Evolutionary conservation across 352 stramenopile species (phyloP), one percentile per base, ranked within the genome.

Genomic region (Globisporangium yorkense): DNA sequence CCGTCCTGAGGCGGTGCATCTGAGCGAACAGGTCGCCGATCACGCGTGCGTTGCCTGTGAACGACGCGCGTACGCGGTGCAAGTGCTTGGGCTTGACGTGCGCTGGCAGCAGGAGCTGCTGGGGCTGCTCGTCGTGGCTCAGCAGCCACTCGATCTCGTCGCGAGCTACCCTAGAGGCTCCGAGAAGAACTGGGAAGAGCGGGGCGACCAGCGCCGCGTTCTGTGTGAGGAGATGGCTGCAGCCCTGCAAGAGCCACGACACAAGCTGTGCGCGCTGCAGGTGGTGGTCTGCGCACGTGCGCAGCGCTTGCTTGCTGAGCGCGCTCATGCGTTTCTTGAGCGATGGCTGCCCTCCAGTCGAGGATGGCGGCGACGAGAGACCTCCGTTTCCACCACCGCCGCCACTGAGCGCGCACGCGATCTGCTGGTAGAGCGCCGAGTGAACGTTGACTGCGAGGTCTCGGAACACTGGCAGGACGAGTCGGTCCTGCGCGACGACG

Each of bases 61-160:
- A 77, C 56, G 54, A 73, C 3, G 55, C 47, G 37, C 53, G 31
- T 0, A 67, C 66, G 31, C 72, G 72, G 1, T 80, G 63, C 52
- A 78, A 66, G 21, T 89, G 71, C 39, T 87, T 87, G 5, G 56
- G 2, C 29, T 89, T 89, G 29, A 84, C 54, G 27, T 77, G 65
- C 10, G 43, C 65, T 1, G 74, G 79, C 21, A 78, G 65, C 8
- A 87, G 66, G 15, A 67, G 52, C 12, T 63, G 27, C 62, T 53
- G 44, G 5, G 20, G 31, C 10, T 59, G 48, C 29, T 43, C 44
- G 10, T 51, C 44, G 44, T 89, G 79, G 21, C 59, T 58, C n/a
- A 84, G 59, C 5, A 68, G 24, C 79, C 79, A 89, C 29, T 85
- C 67, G n/a, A 80, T 40, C 33, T 89, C 80, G 44, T 73, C 69